Percentiles rank a stretch among this genome's conserved stretches.
phyloP scores from a whole-genome alignment of 106 monocot species.

The Phalaenopsis equestris region DNA sequence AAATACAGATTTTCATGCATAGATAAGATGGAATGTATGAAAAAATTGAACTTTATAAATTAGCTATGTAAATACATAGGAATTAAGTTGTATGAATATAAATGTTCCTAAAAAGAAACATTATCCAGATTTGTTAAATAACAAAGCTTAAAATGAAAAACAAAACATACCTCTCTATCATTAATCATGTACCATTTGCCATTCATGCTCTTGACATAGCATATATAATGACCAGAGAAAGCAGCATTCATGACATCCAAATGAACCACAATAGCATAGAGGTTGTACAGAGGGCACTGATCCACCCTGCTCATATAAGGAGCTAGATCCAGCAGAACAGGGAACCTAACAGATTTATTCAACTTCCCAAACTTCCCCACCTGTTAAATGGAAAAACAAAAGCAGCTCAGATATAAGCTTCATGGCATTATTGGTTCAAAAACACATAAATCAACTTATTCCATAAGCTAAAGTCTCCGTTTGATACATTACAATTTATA shows the following conservation, averaged over 20 bases:
- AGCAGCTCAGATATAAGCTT: neutral
- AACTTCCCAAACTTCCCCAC: slow-evolving; percentile 77
- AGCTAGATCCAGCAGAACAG: slow-evolving; percentile 39
- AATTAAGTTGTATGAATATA: no score
- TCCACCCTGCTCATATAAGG: slow-evolving; percentile 38
- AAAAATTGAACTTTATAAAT: no score
- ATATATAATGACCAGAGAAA: slow-evolving; percentile 86
- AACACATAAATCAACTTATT: no score
- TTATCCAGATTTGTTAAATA: neutral
- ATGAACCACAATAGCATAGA: slow-evolving; percentile 94
- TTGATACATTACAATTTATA: no score
- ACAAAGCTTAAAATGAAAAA: neutral
- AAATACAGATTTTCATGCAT: no score
- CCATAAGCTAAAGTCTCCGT: no score
- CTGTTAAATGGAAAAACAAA: slow-evolving; percentile 21
- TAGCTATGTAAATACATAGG: no score
- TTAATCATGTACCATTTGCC: slow-evolving; percentile 80
- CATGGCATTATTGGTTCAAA: no score
- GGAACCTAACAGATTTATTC: slow-evolving; percentile 60
- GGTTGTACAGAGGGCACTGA: slow-evolving; percentile 45
- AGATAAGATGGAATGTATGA: no score
- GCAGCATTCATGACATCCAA: slow-evolving; percentile 76
- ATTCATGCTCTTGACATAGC: slow-evolving; percentile 61
- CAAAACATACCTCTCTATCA: slow-evolving; percentile 62
- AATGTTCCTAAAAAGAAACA: no score